Evolutionary conservation across 139 green algal genomes (phyloP).

Genomic region (Micractinium sp.): DNA sequence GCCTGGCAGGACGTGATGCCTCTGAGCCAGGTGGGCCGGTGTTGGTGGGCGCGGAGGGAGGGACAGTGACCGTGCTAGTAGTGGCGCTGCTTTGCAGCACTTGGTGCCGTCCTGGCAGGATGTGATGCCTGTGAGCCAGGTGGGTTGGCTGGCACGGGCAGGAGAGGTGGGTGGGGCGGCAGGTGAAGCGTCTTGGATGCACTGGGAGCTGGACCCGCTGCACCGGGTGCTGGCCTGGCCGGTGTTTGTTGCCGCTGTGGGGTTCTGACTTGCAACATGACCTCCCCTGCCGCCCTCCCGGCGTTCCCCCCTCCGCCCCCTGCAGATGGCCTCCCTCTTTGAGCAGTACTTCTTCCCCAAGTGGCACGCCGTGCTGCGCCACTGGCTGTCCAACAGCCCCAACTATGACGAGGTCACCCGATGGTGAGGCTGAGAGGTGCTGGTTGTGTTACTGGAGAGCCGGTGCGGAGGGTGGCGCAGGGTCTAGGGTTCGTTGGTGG

Average conservation of each 20-base stretch:
- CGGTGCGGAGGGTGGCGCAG: too few species aligned
- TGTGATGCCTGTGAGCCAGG: not conserved
- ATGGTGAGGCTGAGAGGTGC: too few species aligned
- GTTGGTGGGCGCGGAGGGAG: not conserved
- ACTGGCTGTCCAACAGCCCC: constrained; percentile 81
- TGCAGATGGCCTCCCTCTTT: constrained; percentile 54
- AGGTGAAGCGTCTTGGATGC: too few species aligned
- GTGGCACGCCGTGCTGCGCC: constrained; percentile 79
- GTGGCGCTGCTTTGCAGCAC: too few species aligned
- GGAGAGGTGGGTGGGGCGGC: too few species aligned
- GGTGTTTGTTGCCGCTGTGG: too few species aligned
- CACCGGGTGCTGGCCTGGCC: constrained; percentile 88
- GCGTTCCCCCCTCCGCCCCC: too few species aligned
- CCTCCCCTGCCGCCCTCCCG: not conserved
- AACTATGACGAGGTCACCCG: constrained; percentile 92
- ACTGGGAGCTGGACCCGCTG: constrained; percentile 81
- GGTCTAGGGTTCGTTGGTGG: too few species aligned
- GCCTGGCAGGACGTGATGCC: constrained; percentile 80
- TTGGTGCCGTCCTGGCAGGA: not conserved
- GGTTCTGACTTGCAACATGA: not conserved
- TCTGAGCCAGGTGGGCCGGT: constrained; percentile 18
- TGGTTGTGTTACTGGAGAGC: too few species aligned
- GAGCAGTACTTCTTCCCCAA: constrained; percentile 84
- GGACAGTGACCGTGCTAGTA: not conserved
- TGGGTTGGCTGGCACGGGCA: not conserved